Evolutionary conservation across 257 asterid genomes (phyloP).

Genomic region (Jacaranda mimosifolia): DNA sequence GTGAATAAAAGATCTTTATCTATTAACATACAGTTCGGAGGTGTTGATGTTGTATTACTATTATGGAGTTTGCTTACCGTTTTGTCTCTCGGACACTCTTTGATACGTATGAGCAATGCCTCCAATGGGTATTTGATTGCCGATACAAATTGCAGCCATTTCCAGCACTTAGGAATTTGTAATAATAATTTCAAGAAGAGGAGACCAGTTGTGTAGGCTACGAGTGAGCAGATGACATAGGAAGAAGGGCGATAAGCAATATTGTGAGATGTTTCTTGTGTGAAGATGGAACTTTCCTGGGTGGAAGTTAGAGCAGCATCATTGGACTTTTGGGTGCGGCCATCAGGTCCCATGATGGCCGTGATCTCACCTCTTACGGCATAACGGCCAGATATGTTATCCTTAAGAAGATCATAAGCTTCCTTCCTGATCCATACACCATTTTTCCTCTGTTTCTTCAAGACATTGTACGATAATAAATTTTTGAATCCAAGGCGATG

Average conservation of each 20-base stretch:
- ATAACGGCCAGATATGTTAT: conserved; percentile 57
- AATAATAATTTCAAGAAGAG: conserved; percentile 64
- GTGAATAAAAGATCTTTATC: conserved; percentile 57
- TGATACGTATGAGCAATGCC: conserved; percentile 56
- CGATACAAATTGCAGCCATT: conserved; percentile 58
- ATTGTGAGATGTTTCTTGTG: conserved; percentile 21
- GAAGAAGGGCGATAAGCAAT: conserved; percentile 58
- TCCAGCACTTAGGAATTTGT: conserved; percentile 49
- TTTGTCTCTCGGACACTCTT: conserved; percentile 40
- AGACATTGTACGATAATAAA: conserved; percentile 54
- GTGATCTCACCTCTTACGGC: conserved; percentile 59
- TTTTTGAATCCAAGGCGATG: conserved; percentile 54
- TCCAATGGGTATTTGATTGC: conserved; percentile 68
- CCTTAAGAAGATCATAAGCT: conserved; percentile 42
- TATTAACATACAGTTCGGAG: conserved; percentile 42
- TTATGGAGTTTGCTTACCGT: conserved; percentile 53
- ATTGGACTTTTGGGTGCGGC: conserved; percentile 57
- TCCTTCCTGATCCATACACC: conserved; percentile 60
- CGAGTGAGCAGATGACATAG: conserved; percentile 60
- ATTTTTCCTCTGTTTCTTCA: conserved; percentile 57
- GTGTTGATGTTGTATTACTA: conserved; percentile 36
- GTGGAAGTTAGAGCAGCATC: conserved; percentile 68
- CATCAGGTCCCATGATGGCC: conserved; percentile 70
- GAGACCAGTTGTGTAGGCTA: conserved; percentile 58
- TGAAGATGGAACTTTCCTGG: conserved; percentile 64